These are phyloP conservation scores for Mycena venus DNA, from an alignment of 768 basidiomycete genomes.

Conservation along the genomic window DNA sequence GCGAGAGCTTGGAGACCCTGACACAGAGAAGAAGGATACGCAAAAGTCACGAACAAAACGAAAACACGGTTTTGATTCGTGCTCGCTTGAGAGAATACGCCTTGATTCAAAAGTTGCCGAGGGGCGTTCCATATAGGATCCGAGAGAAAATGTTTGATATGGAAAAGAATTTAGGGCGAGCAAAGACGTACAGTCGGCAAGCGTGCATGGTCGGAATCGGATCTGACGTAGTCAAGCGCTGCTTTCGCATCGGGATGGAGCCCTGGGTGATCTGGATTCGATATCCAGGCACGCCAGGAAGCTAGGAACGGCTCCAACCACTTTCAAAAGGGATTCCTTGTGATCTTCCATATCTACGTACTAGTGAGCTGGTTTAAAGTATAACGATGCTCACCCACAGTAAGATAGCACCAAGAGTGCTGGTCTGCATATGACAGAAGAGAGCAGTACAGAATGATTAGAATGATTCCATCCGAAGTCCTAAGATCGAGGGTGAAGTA, in stretches of 20 bases:
- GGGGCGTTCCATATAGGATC: too few relatives aligned
- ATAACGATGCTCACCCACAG: slow-evolving; percentile 18
- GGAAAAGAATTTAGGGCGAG: too few relatives aligned
- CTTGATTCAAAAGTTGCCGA: too few relatives aligned
- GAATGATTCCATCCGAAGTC: background rate
- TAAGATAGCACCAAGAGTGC: slow-evolving; percentile 30
- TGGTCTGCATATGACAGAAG: background rate
- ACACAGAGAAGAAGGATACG: too few relatives aligned
- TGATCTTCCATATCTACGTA: slow-evolving; percentile 29
- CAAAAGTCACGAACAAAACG: too few relatives aligned
- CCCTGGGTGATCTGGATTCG: background rate
- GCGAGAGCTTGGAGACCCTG: too few relatives aligned
- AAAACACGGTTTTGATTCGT: too few relatives aligned
- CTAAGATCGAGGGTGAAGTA: background rate
- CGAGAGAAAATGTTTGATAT: slow-evolving; percentile 62
- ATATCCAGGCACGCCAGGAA: background rate
- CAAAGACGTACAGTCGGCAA: slow-evolving; percentile 30
- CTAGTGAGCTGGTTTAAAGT: background rate
- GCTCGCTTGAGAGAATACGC: too few relatives aligned
- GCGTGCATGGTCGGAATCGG: slow-evolving; percentile 6
- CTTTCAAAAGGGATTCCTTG: slow-evolving; percentile 32
- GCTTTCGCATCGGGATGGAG: slow-evolving; percentile 35
- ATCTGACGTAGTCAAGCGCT: slow-evolving; percentile 28
- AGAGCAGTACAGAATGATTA: too few relatives aligned
- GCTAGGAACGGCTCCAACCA: background rate